A percentile compares a stretch with the other conserved stretches of the same genome.
phyloP scores from a whole-genome alignment of 1,139 yeast species.

The Nematodospora anomalae region DNA sequence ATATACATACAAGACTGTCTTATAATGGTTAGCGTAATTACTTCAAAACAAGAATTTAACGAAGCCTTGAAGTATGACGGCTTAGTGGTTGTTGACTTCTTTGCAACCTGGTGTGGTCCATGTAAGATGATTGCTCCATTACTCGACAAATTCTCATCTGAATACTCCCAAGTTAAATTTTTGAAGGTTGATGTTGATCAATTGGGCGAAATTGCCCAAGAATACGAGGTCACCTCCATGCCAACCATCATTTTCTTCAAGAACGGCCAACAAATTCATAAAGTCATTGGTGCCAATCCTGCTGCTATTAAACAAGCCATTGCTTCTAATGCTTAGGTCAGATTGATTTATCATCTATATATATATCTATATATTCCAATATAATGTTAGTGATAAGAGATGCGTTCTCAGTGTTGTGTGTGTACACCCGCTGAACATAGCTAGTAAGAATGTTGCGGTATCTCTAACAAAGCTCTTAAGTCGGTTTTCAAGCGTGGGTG shows the following conservation, averaged over 20 bases:
- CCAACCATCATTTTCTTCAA: conserved; percentile 84
- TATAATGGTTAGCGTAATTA: conserved; percentile 44
- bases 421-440: too few species aligned
- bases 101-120: conserved; percentile 94
- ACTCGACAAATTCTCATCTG: conserved; percentile 58
- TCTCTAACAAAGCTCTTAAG: too few species aligned
- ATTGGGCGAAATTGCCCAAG: conserved; percentile 69
- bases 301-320: conserved; percentile 73
- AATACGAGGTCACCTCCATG: conserved; percentile 79
- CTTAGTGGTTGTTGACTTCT: conserved; percentile 79
- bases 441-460: too few species aligned
- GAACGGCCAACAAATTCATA: conserved; percentile 68
- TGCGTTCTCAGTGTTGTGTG: too few species aligned
- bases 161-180: conserved; percentile 59
- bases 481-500: too few species aligned
- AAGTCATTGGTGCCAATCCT: conserved; percentile 86
- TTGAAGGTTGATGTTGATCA: conserved; percentile 86
- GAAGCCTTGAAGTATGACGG: conserved; percentile 55
- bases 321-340: conserved; percentile 49
- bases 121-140: conserved; percentile 85
- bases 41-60: conserved; percentile 59
- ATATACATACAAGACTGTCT: too few species aligned
- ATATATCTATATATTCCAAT: too few species aligned
- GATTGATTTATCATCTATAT: too few species aligned
- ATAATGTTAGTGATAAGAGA: too few species aligned